Evolutionary conservation across 441 rosid species (phyloP).

Genomic region (Brassica hybrid): DNA sequence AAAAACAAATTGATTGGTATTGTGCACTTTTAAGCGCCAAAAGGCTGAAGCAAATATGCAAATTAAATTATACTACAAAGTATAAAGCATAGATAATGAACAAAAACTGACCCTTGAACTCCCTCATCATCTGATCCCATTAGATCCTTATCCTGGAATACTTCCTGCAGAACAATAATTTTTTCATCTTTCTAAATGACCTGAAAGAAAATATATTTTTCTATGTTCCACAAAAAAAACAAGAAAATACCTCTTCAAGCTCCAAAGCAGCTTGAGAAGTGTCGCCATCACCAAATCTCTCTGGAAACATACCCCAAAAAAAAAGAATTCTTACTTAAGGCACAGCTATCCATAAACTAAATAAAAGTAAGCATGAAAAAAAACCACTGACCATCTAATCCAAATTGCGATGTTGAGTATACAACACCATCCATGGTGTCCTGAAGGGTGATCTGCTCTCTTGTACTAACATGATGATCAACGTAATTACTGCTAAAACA

Average conservation of each 20-base stretch:
- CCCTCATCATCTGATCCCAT: slow-evolving; percentile 49
- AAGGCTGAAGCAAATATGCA: slow-evolving; percentile 1
- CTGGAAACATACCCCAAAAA: slow-evolving; percentile 50
- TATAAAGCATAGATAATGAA: slow-evolving; percentile 4
- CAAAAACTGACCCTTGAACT: slow-evolving; percentile 53
- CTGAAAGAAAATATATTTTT: not conserved
- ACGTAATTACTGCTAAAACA: slow-evolving; percentile 79
- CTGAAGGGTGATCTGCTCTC: slow-evolving; percentile 99
- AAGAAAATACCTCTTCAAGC: slow-evolving; percentile 86
- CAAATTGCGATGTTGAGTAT: slow-evolving; percentile 93
- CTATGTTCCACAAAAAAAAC: slow-evolving; percentile 1
- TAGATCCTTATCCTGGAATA: slow-evolving; percentile 65
- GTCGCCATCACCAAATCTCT: slow-evolving; percentile 98
- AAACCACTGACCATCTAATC: slow-evolving; percentile 86
- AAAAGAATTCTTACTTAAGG: slow-evolving; percentile 18
- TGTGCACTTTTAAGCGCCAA: slow-evolving; percentile 1
- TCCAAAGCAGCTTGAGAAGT: slow-evolving; percentile 91
- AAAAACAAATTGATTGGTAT: not conserved
- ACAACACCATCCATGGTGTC: slow-evolving; percentile 98
- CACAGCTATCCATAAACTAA: slow-evolving; percentile 7
- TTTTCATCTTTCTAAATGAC: too few species aligned
- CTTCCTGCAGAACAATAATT: slow-evolving; percentile 65
- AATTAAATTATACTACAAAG: not conserved
- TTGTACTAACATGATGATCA: slow-evolving; percentile 96
- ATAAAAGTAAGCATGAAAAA: slow-evolving; percentile 35